phyloP scores from a whole-genome alignment of 2,329 filamentous ascomycete genomes.

The Paramyrothecium sp. region DNA sequence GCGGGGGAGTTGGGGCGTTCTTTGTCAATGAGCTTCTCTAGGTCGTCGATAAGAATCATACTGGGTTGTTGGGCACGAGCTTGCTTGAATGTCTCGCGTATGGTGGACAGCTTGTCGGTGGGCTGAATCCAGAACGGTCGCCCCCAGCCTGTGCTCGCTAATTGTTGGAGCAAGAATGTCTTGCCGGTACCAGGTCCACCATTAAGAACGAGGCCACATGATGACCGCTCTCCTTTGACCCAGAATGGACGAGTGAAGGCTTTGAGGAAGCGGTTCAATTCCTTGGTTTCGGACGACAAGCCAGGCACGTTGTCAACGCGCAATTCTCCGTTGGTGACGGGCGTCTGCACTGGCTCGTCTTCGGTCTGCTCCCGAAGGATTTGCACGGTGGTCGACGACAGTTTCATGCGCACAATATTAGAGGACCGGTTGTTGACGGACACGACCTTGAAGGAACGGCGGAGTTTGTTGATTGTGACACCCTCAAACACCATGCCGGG shows the following conservation, averaged over 20 bases:
- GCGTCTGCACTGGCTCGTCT: constrained; percentile 9
- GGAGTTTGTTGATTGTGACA: constrained; percentile 31
- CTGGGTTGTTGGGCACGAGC: constrained; percentile 70
- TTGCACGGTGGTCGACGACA: constrained; percentile 33
- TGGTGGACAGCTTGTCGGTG: constrained; percentile 53
- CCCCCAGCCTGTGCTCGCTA: constrained; percentile 69
- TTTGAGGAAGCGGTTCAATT: constrained; percentile 65
- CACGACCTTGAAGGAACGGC: constrained; percentile 49
- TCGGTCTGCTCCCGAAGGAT: constrained; percentile 31
- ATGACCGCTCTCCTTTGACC: constrained; percentile 27
- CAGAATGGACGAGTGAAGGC: constrained; percentile 46
- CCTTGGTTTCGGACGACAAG: constrained; percentile 59
- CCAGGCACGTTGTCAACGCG: constrained; percentile 63
- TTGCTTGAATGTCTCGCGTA: constrained; percentile 68
- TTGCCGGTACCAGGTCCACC: constrained; percentile 86
- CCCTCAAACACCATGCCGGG: constrained; percentile 71
- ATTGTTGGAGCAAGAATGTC: constrained; percentile 66
- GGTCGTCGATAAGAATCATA: constrained; percentile 74
- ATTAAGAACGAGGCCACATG: constrained; percentile 69
- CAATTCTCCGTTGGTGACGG: constrained; percentile 30
- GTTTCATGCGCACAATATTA: constrained; percentile 42
- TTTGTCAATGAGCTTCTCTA: constrained; percentile 68
- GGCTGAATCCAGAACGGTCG: constrained; percentile 61
- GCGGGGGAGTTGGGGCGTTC: constrained; percentile 49
- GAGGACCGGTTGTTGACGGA: constrained; percentile 53